Conservation (phyloP, 1,139 yeast genomes). For the Geotrichum candidum region DNA sequence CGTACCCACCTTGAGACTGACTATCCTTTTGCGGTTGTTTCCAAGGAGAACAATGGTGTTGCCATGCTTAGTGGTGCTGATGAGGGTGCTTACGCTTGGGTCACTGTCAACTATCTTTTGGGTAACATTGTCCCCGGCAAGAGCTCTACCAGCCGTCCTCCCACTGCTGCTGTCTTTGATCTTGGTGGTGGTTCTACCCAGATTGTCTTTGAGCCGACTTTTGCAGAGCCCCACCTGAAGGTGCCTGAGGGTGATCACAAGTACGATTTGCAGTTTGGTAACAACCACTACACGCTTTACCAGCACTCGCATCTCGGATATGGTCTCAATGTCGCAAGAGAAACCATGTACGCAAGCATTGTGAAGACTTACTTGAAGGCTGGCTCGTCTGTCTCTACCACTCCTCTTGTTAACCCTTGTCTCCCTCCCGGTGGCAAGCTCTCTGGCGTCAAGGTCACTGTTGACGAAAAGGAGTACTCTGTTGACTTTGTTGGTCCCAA, state of each 20-base stretch:
- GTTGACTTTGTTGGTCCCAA: slow-evolving; percentile 70
- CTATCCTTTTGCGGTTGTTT: slow-evolving; percentile 79
- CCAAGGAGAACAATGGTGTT: slow-evolving; percentile 57
- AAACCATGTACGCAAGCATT: slow-evolving; percentile 55
- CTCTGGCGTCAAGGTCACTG: slow-evolving; percentile 37
- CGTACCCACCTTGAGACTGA: slow-evolving; percentile 60
- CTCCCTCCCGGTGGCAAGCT: slow-evolving; percentile 59
- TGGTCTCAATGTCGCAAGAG: slow-evolving; percentile 89
- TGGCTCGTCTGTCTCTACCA: slow-evolving; percentile 10
- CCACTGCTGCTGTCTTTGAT: slow-evolving; percentile 90
- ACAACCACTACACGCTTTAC: slow-evolving; percentile 63
- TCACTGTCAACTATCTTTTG: slow-evolving; percentile 77
- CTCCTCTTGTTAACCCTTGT: slow-evolving; percentile 55
- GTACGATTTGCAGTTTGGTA: slow-evolving; percentile 68
- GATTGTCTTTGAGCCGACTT: slow-evolving; percentile 84
- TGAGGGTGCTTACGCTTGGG: slow-evolving; percentile 96
- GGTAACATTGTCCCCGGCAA: slow-evolving; percentile 73
- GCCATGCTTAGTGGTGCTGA: slow-evolving; percentile 90
- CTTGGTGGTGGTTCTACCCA: slow-evolving; percentile 97
- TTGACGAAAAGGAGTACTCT: slow-evolving; percentile 19
- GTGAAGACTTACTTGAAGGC: slow-evolving; percentile 16
- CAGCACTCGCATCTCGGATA: slow-evolving; percentile 89
- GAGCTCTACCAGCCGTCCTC: slow-evolving; percentile 40
- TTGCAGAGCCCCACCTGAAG: slow-evolving; percentile 42
- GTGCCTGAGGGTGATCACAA: slow-evolving; percentile 82